phyloP scores from a whole-genome alignment of 129 eudicot species.

The Artemisia argyi region DNA sequence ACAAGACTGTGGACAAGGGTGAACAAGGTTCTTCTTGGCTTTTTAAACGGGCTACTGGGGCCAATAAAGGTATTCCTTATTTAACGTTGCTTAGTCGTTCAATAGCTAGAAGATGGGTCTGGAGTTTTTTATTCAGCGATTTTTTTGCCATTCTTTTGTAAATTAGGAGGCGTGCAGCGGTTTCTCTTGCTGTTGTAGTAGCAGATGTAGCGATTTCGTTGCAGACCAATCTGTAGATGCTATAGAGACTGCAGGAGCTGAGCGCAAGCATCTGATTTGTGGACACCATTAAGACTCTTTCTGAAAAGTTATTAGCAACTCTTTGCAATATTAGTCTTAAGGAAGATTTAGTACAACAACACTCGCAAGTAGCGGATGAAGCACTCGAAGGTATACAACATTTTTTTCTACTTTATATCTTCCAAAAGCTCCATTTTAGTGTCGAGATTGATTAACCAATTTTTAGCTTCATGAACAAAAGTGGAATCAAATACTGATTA shows the following conservation, averaged over 20 bases:
- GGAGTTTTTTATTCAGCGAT: too few species aligned
- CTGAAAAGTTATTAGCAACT: constrained; percentile 69
- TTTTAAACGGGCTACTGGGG: constrained; percentile 70
- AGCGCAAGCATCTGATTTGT: constrained; percentile 4
- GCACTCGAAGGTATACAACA: constrained; percentile 69
- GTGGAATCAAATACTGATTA: too few species aligned
- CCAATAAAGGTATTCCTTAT: constrained; percentile 57
- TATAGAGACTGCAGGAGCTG: too few species aligned
- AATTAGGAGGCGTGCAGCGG: not conserved
- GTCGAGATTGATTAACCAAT: too few species aligned
- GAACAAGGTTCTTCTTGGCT: constrained; percentile 82
- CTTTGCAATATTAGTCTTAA: constrained; percentile 61
- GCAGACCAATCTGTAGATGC: too few species aligned
- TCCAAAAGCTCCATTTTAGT: not conserved
- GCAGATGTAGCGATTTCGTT: too few species aligned
- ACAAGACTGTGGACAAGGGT: too few species aligned
- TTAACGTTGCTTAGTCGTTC: too few species aligned
- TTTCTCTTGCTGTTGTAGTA: too few species aligned
- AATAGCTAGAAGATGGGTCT: too few species aligned
- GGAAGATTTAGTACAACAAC: constrained; percentile 84
- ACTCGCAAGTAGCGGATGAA: constrained; percentile 94
- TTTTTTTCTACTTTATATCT: not conserved
- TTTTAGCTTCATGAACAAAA: too few species aligned
- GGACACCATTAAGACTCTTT: constrained; percentile 49
- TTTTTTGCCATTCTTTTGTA: not conserved